Evolutionary conservation across 2,329 filamentous ascomycete genomes (phyloP), one percentile per base, ranked within the genome.

Genomic region (Colletotrichum destructivum): DNA sequence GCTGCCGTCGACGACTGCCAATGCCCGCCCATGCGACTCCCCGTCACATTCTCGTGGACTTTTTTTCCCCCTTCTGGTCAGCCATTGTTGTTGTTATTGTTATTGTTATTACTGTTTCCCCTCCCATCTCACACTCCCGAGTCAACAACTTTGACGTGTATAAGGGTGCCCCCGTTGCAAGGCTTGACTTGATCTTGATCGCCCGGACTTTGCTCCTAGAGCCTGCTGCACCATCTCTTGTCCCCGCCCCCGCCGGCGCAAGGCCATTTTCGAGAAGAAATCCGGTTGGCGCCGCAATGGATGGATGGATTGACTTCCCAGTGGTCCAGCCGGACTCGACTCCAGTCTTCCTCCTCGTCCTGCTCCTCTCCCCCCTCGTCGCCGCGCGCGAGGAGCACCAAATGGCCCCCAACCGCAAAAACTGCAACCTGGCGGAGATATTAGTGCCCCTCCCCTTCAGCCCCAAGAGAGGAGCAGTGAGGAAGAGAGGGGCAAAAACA

Each of bases 231-330:
- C 69, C 64, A 57, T 69, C 46, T 49, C 38, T 61, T 21, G 65
- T 56, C 69, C 59, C 65, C 69, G 59, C 69, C 52, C 65, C 69
- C 69, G 52, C 54, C 69, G 64, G 57, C 64, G 57, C 64, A 59
- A 62, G 46, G 54, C 65, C 52, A 63, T 69, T 52, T 40, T 26
- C 18, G 23, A 23, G 16, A 46, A 26, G 42, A 59, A 54, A 49
- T 16, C 38, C 59, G 59, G 35, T 47, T 46, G 51, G 59, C 60
- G 54, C 65, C 69, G 46, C 69, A 60, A 49, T 56, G 54, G 55
- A 55, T 56, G 54, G 55, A 55, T 56, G 54, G 35, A 56, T 69
- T 62, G 54, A 69, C 59, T 54, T 57, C 46, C 52, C 59, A 23
- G 65, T 69, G 46, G 59, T 62, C 52, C 56, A 47, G 69, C 42